Conservation (phyloP, 2,329 filamentous ascomycete species). For the Lachnellula hyalina region DNA sequence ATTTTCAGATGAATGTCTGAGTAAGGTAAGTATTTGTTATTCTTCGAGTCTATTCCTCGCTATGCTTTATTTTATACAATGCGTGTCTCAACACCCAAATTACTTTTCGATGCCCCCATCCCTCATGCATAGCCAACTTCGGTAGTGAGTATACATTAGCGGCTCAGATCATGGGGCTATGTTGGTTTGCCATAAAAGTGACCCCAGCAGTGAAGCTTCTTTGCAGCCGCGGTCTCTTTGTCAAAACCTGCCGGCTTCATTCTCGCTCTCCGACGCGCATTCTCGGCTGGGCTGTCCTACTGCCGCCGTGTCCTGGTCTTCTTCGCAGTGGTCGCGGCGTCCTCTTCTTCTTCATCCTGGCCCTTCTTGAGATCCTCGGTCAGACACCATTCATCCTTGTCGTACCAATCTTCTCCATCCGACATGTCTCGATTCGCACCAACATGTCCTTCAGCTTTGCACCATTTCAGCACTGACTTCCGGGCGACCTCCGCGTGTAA, state of each 20-base stretch:
- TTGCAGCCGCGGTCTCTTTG: no score
- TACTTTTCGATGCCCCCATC: no score
- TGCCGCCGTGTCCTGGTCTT: slow-evolving; percentile 42
- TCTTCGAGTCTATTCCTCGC: no score
- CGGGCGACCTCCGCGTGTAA: slow-evolving; percentile 68
- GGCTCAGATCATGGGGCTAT: no score
- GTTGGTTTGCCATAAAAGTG: no score
- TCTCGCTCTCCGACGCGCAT: background rate
- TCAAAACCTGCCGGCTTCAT: background rate
- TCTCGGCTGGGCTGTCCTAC: slow-evolving; percentile 7
- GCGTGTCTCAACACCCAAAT: no score
- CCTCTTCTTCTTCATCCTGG: slow-evolving; percentile 77
- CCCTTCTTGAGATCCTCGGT: slow-evolving; percentile 74
- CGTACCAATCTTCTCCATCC: slow-evolving; percentile 87
- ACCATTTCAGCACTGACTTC: slow-evolving; percentile 66
- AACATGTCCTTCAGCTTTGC: slow-evolving; percentile 71
- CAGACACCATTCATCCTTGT: slow-evolving; percentile 73
- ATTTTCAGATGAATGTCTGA: no score
- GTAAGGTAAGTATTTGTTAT: no score
- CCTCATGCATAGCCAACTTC: no score
- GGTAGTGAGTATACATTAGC: no score
- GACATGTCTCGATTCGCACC: slow-evolving; percentile 65
- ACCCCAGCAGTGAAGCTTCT: no score
- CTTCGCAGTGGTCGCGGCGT: slow-evolving; percentile 45
- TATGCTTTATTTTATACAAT: no score